Evolutionary conservation across 2,329 filamentous ascomycete species (phyloP).

Genomic region (Dryadomyces quercivorus): DNA sequence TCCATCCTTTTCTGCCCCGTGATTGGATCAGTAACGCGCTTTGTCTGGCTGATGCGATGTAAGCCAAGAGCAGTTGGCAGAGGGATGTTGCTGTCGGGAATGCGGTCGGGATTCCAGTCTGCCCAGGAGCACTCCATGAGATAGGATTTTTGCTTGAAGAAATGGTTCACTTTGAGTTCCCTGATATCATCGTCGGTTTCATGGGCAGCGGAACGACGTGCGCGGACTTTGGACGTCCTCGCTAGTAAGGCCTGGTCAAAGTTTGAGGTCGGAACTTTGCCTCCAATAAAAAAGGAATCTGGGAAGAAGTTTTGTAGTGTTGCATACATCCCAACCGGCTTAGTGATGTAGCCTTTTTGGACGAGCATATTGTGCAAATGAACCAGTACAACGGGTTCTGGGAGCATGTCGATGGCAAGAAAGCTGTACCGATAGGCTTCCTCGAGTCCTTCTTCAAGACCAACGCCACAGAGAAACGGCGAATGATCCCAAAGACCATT

Average conservation of each 20-base stretch:
- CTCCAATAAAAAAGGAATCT: conserved; percentile 15
- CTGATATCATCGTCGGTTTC: conserved; percentile 9
- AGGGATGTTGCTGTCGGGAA: conserved; percentile 22
- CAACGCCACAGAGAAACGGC: conserved; percentile 33
- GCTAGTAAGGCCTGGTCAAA: conserved; percentile 15
- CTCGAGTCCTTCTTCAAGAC: conserved; percentile 30
- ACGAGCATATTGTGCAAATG: conserved; percentile 38
- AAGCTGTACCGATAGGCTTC: conserved; percentile 22
- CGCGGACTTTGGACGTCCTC: not conserved
- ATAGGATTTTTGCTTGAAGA: conserved; percentile 23
- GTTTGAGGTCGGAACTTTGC: conserved; percentile 9
- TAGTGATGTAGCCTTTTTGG: conserved; percentile 24
- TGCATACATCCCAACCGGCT: conserved; percentile 20
- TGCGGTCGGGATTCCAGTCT: conserved; percentile 22
- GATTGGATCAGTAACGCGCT: conserved; percentile 14
- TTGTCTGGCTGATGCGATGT: conserved; percentile 16
- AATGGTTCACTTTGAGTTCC: conserved; percentile 12
- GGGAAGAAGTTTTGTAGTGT: conserved; percentile 16
- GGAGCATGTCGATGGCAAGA: conserved; percentile 25
- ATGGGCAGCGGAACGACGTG: not conserved
- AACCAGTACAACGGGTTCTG: conserved; percentile 25
- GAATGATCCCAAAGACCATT: conserved; percentile 37
- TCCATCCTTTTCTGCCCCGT: conserved; percentile 14
- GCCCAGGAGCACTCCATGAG: conserved; percentile 19
- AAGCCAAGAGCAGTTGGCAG: conserved; percentile 15